Conservation (phyloP, 2,329 filamentous ascomycete genomes). For the Fusarium mangiferae region DNA sequence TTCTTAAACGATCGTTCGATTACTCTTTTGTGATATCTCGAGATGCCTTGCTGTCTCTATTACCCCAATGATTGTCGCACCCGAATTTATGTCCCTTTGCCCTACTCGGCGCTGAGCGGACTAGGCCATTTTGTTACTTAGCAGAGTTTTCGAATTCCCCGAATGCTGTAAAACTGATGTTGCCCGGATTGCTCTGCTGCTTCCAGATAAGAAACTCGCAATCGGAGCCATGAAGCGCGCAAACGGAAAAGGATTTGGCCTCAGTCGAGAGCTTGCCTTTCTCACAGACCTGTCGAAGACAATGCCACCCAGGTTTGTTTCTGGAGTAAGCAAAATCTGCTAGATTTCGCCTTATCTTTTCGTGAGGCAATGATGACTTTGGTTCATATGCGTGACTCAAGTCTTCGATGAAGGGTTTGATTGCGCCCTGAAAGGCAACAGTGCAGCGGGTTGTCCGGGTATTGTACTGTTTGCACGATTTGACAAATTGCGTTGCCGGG, state of each 20-base stretch:
- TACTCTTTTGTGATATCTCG: background rate
- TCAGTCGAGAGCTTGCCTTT: background rate
- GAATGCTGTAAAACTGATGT: background rate
- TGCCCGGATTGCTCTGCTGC: accelerated
- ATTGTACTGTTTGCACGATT: background rate
- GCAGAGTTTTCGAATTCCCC: accelerated
- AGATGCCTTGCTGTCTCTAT: background rate
- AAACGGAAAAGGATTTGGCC: accelerated
- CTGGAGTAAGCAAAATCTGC: background rate
- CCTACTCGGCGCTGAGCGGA: background rate
- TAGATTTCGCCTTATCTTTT: background rate
- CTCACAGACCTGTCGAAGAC: background rate
- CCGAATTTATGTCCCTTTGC: background rate
- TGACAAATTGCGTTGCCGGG: background rate
- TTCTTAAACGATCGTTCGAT: background rate
- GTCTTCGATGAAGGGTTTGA: background rate
- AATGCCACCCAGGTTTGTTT: background rate
- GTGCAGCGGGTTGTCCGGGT: background rate
- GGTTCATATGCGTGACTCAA: accelerated
- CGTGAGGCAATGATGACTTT: background rate
- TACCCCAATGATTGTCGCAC: background rate
- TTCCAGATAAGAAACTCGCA: background rate
- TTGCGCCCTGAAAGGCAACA: background rate
- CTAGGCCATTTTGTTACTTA: background rate
- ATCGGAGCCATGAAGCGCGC: accelerated